Evolutionary conservation across 257 asterid species (phyloP), one percentile per base, ranked within the genome.

Genomic region (Sherardia arvensis): DNA sequence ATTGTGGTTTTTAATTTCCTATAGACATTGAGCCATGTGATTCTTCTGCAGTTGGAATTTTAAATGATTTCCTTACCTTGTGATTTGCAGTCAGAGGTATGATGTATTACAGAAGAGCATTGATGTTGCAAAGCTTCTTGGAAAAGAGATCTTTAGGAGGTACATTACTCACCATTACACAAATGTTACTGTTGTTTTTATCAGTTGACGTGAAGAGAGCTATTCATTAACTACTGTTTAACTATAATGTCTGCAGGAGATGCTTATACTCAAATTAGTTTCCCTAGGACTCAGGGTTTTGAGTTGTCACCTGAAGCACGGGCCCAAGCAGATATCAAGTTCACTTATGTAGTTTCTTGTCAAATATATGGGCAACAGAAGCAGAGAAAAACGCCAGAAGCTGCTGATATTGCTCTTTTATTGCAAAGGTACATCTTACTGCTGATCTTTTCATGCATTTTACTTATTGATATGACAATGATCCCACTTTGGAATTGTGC

Each of bases 281-380:
- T 78, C 40, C 74, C 74, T 67, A 62, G 83, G 29, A 75, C 85
- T 55, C 88, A 78, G 76, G 93, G 97, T 48, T 87, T 87, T 81
- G 88, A 89, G 81, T 64, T 79, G 69, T 92, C 99, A 29, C 96
- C 76, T 71, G 95, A 85, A 83, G 94, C 97, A 64, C 87, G 93
- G 67, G 99, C 97, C 48, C 99, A 92, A 70, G 96, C 97, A 61
- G 99, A 89, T 84, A 76, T 92, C 69, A 91, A 91, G 75, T 91
- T 88, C 73, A 91, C 96, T 29, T 91, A 91, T 69, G 96, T 91
- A 30, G 82, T 92, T 72, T 92, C 99, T 61, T 92, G 99, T 81
- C 99, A 92, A 87, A 92, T 89, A 60, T 92, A 89, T 76, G 99
- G 99, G 81, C 99, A 89, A 72, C 99, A 92, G 68, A 92, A 89